Base-by-base conservation (phyloP, 495 filamentous ascomycete genomes). In the Hyaloscypha bicolor region DNA sequence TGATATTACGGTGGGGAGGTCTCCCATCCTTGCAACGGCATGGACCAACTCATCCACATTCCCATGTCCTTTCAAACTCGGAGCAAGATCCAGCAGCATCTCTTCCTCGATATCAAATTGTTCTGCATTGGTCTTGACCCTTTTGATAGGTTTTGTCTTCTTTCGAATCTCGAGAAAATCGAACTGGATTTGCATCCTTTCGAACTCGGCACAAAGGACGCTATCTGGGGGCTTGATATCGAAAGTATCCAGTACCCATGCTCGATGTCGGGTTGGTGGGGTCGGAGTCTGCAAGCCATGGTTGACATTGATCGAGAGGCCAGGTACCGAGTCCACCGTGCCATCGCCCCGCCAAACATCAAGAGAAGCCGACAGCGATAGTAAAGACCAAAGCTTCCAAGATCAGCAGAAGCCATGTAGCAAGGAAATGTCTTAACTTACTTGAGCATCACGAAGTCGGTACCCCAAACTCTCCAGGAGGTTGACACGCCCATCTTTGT, bases 351-450 rank as follows among this genome's bases (percentile, higher is more conserved):
- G 16, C n/a, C 53, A 16, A 6, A 66, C 56, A 2, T 66, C 57
- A 1, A 70, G 52, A 32, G 59, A 42, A n/a, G 62, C 19, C 14
- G 55, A 63, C 12, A 73, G 39, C 39, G 63, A 69, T 9, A 73
- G 58, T 11, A 58, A 60, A 55, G 60, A 35, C 71, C 71, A 73
- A 52, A 73, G 42, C 71, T 73, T 58, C n/a, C 22, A 9, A 35
- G 42, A 64, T 73, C 48, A 71, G 62, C 35, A 62, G 37, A 61
- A 29, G 30, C 21, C 11, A 48, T 19, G 2, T 4, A 14, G 42
- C 42, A 48, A 48, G 35, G 29, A 14, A 58, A 35, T 35, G 37
- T 14, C 5, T 16, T 16, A 0, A 61, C 68, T 42, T 67, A 73
- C 71, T 29, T 66, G 25, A 14, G 60, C 63, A 67, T 71, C 62